phyloP scores from a whole-genome alignment of 495 filamentous ascomycete genomes.

The Penicillium canariense region DNA sequence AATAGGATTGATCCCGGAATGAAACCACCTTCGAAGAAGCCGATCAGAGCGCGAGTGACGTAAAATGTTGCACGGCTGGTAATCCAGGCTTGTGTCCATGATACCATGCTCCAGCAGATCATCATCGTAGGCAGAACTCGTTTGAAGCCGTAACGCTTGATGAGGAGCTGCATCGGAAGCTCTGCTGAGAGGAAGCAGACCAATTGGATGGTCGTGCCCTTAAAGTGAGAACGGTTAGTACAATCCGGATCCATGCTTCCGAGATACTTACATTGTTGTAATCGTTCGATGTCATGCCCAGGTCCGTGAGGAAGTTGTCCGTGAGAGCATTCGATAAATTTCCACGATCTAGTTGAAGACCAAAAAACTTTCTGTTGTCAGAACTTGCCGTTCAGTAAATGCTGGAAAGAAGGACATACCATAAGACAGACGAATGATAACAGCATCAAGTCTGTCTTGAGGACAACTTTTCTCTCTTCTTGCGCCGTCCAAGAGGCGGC shows the following conservation, averaged over 20 bases:
- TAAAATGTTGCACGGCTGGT: not conserved
- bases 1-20: not conserved
- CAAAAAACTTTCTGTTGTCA: not conserved
- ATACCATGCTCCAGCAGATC: not conserved
- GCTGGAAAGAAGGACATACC: not conserved
- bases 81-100: not conserved
- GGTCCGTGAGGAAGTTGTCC: not conserved
- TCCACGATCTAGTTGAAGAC: not conserved
- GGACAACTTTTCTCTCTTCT: not conserved
- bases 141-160: not conserved
- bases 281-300: not conserved
- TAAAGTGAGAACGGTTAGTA: no score
- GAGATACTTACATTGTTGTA: not conserved
- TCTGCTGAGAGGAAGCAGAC: not conserved
- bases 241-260: no score
- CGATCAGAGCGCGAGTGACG: not conserved
- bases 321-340: not conserved
- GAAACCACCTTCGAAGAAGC: not conserved
- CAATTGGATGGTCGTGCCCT: not conserved
- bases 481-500: not conserved
- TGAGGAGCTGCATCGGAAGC: not conserved
- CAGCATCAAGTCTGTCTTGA: not conserved
- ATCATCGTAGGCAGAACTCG: not conserved
- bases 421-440: not conserved
- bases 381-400: no score